These are phyloP conservation scores for Sarcodon aspratus DNA, from an alignment of 768 basidiomycete genomes.

Conservation along the genomic window DNA sequence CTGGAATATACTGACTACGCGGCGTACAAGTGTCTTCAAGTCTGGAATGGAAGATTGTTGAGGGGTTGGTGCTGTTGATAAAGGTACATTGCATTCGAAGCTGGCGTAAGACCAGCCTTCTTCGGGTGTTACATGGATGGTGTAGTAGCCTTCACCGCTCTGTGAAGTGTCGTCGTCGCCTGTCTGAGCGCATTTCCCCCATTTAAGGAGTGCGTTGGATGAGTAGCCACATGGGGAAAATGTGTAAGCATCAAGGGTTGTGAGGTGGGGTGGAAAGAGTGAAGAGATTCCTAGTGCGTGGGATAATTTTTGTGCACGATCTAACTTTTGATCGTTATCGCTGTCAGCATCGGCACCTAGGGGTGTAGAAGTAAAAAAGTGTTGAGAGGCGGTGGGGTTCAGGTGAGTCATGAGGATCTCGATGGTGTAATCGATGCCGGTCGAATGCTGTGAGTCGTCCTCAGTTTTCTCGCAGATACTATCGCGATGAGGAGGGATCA, in stretches of 20 bases:
- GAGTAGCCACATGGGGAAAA: slow-evolving; percentile 96
- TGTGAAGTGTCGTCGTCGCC: slow-evolving; percentile 13
- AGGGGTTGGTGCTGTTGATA: slow-evolving; percentile 26
- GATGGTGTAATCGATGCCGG: slow-evolving; percentile 70
- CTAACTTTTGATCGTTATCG: neutral
- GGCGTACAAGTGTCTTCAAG: slow-evolving; percentile 69
- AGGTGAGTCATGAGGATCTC: slow-evolving; percentile 98
- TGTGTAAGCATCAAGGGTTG: slow-evolving; percentile 83
- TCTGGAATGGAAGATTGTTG: slow-evolving; percentile 45
- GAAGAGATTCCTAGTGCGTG: slow-evolving; percentile 64
- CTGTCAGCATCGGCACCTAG: too few species aligned
- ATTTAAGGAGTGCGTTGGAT: slow-evolving; percentile 79
- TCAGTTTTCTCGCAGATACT: neutral
- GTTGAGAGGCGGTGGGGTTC: slow-evolving; percentile 56
- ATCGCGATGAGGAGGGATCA: slow-evolving; percentile 50
- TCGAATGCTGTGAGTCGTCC: slow-evolving; percentile 10
- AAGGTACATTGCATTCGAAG: slow-evolving; percentile 96
- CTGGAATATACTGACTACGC: slow-evolving; percentile 88
- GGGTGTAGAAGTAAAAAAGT: slow-evolving; percentile 48
- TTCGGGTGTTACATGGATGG: slow-evolving; percentile 97
- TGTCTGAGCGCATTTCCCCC: slow-evolving; percentile 28
- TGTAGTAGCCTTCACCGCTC: slow-evolving; percentile 84
- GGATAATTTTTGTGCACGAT: slow-evolving; percentile 53
- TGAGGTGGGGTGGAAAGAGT: slow-evolving; percentile 71
- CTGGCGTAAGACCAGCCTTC: slow-evolving; percentile 97